Percentiles rank a stretch among this genome's conserved stretches.
Conservation (phyloP, 2,329 filamentous ascomycete species). For the Aspergillus viridinutans region DNA sequence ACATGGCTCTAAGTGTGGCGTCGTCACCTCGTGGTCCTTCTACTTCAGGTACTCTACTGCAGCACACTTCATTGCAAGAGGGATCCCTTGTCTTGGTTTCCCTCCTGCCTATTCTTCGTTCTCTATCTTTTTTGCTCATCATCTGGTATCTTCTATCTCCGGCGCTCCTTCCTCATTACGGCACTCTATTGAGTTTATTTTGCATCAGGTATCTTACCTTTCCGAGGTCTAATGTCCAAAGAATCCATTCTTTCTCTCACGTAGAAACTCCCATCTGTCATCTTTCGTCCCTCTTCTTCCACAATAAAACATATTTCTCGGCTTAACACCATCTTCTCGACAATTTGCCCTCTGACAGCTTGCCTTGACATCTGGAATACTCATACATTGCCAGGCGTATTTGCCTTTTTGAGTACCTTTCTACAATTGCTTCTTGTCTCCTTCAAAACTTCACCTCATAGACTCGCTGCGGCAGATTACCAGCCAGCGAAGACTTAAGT, state of each 20-base stretch:
- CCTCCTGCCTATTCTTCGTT: constrained; percentile 3
- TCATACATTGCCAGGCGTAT: constrained; percentile 18
- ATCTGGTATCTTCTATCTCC: constrained; percentile 24
- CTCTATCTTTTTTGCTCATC: not conserved
- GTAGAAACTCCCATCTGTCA: constrained; percentile 18
- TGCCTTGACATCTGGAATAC: constrained; percentile 22
- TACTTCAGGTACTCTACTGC: not conserved
- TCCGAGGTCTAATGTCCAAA: not conserved
- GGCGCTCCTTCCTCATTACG: constrained; percentile 15
- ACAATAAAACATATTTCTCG: constrained; percentile 11
- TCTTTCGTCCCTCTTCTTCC: constrained; percentile 9
- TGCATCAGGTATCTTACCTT: constrained; percentile 3
- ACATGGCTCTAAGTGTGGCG: not conserved
- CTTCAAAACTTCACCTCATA: not conserved
- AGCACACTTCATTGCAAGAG: not conserved
- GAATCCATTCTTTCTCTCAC: constrained; percentile 16
- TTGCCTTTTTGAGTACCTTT: constrained; percentile 9
- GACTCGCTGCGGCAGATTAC: not conserved
- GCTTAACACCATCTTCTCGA: constrained; percentile 18
- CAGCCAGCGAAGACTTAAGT: not conserved
- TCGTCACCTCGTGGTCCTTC: not conserved
- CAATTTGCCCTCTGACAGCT: constrained; percentile 16
- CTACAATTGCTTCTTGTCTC: constrained; percentile 12
- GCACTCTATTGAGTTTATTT: constrained; percentile 1
- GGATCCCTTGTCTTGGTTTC: constrained; percentile 1